These are phyloP conservation scores for Elaeis oleifera DNA, from an alignment of 202 grass and related monocot genomes.

Conservation along the genomic window DNA sequence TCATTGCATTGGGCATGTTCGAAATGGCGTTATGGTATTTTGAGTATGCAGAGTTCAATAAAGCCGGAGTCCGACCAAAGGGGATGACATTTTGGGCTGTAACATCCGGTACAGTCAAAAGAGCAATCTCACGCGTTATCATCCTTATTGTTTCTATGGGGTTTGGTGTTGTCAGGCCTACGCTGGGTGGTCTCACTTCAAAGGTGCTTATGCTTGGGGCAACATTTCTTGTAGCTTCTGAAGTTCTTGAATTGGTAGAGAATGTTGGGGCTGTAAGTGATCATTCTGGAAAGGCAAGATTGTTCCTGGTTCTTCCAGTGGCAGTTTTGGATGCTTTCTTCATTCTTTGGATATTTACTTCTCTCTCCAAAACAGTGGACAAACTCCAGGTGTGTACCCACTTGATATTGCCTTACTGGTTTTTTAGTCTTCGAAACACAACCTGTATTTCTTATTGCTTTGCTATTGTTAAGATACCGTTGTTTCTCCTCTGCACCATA, in stretches of 20 bases:
- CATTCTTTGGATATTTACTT: constrained; percentile 94
- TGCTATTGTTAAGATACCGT: constrained; percentile 3
- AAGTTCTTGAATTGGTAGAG: constrained; percentile 94
- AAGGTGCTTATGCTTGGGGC: constrained; percentile 92
- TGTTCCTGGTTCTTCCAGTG: constrained; percentile 91
- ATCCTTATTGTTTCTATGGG: constrained; percentile 91
- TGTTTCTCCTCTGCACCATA: constrained; percentile 13
- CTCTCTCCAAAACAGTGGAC: constrained; percentile 72
- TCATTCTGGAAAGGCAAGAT: constrained; percentile 81
- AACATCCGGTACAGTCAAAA: constrained; percentile 84
- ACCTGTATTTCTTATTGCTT: constrained; percentile 6
- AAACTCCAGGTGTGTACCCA: constrained; percentile 66
- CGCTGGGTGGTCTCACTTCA: constrained; percentile 82
- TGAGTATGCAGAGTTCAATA: constrained; percentile 93
- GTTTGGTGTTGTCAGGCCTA: constrained; percentile 82
- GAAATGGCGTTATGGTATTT: constrained; percentile 98
- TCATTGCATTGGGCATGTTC: constrained; percentile 93
- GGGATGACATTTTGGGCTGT: constrained; percentile 98
- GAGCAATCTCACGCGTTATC: constrained; percentile 71
- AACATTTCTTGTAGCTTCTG: constrained; percentile 92
- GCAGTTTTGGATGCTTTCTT: constrained; percentile 89
- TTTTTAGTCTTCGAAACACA: too few relatives aligned
- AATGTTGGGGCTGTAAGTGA: constrained; percentile 94
- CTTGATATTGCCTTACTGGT: background rate
- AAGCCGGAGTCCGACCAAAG: constrained; percentile 73